These are phyloP conservation scores for Plantago elongata DNA, from an alignment of 257 asterid genomes.

Conservation along the genomic window DNA sequence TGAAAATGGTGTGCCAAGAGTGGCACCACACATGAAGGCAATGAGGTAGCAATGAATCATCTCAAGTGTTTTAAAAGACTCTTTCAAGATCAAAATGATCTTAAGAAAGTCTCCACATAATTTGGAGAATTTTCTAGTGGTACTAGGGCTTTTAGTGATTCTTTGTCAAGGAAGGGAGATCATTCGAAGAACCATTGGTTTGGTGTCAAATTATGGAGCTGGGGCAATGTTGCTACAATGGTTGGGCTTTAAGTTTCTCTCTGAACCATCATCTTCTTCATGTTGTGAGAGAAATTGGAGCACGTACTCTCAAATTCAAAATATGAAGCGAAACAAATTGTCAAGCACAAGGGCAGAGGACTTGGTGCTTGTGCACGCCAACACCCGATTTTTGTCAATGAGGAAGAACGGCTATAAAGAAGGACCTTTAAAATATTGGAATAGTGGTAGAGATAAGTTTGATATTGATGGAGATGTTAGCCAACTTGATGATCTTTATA, in stretches of 20 bases:
- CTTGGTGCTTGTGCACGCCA: not conserved
- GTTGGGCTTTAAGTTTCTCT: not conserved
- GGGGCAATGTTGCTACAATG: not conserved
- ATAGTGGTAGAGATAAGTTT: too few species aligned
- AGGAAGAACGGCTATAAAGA: not conserved
- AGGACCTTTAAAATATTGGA: not conserved
- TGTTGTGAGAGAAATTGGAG: slow-evolving; percentile 6
- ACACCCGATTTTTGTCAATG: not conserved
- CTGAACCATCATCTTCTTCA: not conserved
- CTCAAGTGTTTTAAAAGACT: not conserved
- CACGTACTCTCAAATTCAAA: not conserved
- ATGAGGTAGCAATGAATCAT: not conserved
- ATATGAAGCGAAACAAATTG: not conserved
- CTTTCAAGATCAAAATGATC: not conserved
- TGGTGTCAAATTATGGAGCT: not conserved
- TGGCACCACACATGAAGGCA: not conserved
- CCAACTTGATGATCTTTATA: not conserved
- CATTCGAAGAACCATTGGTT: not conserved
- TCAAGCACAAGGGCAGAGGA: not conserved
- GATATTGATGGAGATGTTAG: not conserved
- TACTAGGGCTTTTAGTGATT: not conserved
- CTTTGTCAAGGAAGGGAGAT: not conserved
- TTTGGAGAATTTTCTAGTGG: not conserved
- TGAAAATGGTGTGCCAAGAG: not conserved
- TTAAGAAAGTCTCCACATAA: not conserved